Evolutionary conservation across 2,329 filamentous ascomycete genomes (phyloP), one percentile per base, ranked within the genome.

Genomic region (Curvularia verruculosa): DNA sequence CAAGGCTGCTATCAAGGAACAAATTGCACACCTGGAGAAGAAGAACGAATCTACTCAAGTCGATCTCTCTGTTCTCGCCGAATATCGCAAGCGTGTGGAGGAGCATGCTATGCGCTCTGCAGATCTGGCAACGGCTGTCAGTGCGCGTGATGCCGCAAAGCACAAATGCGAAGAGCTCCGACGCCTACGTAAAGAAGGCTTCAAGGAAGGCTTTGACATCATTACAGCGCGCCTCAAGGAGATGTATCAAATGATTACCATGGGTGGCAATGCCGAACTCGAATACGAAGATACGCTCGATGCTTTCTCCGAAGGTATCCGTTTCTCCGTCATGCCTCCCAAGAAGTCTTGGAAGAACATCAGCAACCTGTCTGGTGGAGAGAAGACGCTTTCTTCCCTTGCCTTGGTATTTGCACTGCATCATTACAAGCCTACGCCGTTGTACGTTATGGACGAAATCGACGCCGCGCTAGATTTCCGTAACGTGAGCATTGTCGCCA

Each of bases 341-440:
- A 99, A 99, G 86, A 99, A 99, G 85, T 95, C 90, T 72, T 99
- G 96, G 96, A 99, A 97, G 85, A 99, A 98, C 75, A 99, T 99
- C 73, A 89, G 90, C 73, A 98, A 99, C 76, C 76, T 99, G 67
- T 94, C 89, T 29, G 95, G 95, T 82, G 95, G 95, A 62, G 95
- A 99, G 80, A 99, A 99, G 86, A 99, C 95, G 36, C 80, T 99
- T 60, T 95, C 90, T 66, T 94, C 89, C 77, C 79, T 99, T 78
- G 95, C 95, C 21, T 81, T 99, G 55, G 95, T 99, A n/a, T 99
- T 99, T 82, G 95, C 95, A 28, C 79, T 99, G 69, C 95, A 99
- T 78, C 94, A 98, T 75, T 99, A 97, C 78, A 96, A 96, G 81
- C 95, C 95, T 9, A 99, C 95, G 60, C 95, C 95, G 51, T 79